Conservation (phyloP, 2,329 filamentous ascomycete genomes). For the Lomentospora prolificans region DNA sequence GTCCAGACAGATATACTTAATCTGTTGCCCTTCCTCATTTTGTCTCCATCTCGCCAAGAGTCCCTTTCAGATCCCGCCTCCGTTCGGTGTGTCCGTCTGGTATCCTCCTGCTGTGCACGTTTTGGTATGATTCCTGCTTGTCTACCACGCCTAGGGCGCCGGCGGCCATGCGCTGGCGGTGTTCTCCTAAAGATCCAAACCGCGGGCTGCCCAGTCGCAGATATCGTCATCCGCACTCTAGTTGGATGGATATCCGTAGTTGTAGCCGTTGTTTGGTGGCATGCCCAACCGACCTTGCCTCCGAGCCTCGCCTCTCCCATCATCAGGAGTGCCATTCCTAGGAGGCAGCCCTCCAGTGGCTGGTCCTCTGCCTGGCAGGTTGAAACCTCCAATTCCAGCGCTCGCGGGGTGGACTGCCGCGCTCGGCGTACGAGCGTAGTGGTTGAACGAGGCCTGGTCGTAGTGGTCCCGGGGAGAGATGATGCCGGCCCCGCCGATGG, state of each 20-base stretch:
- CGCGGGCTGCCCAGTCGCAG: constrained; percentile 9
- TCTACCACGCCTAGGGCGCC: background rate
- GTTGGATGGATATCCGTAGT: constrained; percentile 10
- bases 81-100: background rate
- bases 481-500: constrained; percentile 48
- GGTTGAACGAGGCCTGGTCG: constrained; percentile 22
- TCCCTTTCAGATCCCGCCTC: background rate
- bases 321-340: constrained; percentile 46
- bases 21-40: background rate
- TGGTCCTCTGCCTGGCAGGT: constrained; percentile 55
- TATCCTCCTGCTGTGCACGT: too few relatives aligned
- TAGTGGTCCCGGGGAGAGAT: constrained; percentile 43
- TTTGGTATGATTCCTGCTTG: background rate
- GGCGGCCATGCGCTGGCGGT: background rate
- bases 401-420: constrained; percentile 24
- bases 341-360: constrained; percentile 46
- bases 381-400: constrained; percentile 38
- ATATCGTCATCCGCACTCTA: background rate
- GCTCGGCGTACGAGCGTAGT: constrained; percentile 35
- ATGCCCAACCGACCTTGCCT: constrained; percentile 44
- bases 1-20: background rate
- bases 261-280: constrained; percentile 31
- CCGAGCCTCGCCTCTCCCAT: constrained; percentile 37
- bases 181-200: background rate
- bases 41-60: too few relatives aligned